These are phyloP conservation scores for Skeletonema marinoi DNA, from an alignment of 108 stramenopile species.

Conservation along the genomic window DNA sequence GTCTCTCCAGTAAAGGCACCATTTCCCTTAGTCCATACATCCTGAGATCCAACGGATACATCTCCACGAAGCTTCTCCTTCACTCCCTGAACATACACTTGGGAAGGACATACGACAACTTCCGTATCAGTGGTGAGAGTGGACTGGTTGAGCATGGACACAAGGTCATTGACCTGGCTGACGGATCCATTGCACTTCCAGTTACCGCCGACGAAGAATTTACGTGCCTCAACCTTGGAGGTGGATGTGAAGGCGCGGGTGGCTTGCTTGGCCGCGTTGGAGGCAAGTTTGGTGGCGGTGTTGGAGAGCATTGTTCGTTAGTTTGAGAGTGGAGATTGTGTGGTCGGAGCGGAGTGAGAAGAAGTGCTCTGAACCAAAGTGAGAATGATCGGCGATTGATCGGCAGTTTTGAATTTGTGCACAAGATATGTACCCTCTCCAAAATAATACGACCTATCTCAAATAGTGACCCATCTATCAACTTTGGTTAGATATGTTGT, in stretches of 20 bases:
- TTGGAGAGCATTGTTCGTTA: conserved; percentile 29
- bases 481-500: too few relatives aligned
- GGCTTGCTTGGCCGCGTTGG: conserved; percentile 17
- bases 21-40: conserved; percentile 89
- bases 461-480: not conserved
- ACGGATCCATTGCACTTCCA: conserved; percentile 99
- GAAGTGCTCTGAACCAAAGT: not conserved
- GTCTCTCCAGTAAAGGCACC: conserved; percentile 99
- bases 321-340: not conserved
- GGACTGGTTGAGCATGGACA: conserved; percentile 90
- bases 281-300: conserved; percentile 26
- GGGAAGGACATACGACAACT: conserved; percentile 96
- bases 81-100: conserved; percentile 89
- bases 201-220: conserved; percentile 99
- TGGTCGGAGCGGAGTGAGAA: not conserved
- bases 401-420: not conserved
- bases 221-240: conserved; percentile 73
- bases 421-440: not conserved
- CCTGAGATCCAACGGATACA: conserved; percentile 91
- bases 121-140: conserved; percentile 84
- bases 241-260: conserved; percentile 68
- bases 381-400: not conserved
- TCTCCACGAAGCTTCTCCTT: conserved; percentile 83
- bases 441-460: not conserved
- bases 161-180: conserved; percentile 76